Conservation (phyloP, 2,329 filamentous ascomycete genomes). For the Claviceps arundinis region DNA sequence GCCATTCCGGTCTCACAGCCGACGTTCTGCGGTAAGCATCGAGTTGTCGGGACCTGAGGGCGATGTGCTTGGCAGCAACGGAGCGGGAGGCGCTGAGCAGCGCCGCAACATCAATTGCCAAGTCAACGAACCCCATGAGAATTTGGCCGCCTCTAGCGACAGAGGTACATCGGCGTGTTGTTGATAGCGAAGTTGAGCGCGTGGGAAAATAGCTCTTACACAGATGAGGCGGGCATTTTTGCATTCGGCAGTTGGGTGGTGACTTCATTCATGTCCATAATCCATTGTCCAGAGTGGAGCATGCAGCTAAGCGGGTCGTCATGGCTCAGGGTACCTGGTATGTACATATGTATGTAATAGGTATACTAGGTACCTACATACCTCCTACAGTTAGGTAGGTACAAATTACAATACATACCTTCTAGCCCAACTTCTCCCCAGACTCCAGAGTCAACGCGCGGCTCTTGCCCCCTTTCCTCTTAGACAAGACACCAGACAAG, state of each 20-base stretch:
- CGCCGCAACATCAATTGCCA: constrained; percentile 54
- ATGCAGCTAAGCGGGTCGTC: constrained; percentile 2
- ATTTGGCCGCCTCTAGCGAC: constrained; percentile 13
- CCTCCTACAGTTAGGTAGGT: too few relatives aligned
- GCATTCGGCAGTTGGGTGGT: background rate
- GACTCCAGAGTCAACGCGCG: too few relatives aligned
- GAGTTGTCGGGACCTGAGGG: constrained; percentile 41
- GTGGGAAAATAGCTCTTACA: too few relatives aligned
- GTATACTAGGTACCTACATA: too few relatives aligned
- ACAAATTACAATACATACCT: too few relatives aligned
- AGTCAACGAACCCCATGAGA: constrained; percentile 49
- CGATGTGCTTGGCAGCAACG: constrained; percentile 50
- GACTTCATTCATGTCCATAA: background rate
- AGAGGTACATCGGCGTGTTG: constrained; percentile 12
- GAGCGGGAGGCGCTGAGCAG: constrained; percentile 57
- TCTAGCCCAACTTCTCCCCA: too few relatives aligned
- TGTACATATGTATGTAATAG: too few relatives aligned
- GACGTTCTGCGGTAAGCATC: constrained; percentile 36
- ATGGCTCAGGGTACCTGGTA: too few relatives aligned
- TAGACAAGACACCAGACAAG: too few relatives aligned
- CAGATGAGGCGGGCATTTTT: background rate
- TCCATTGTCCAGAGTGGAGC: too few relatives aligned
- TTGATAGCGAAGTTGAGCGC: background rate
- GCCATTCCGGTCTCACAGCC: constrained; percentile 25
- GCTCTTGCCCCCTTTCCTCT: too few relatives aligned